Evolutionary conservation across 352 stramenopile genomes (phyloP).

Genomic region (Globisporangium canariense): DNA sequence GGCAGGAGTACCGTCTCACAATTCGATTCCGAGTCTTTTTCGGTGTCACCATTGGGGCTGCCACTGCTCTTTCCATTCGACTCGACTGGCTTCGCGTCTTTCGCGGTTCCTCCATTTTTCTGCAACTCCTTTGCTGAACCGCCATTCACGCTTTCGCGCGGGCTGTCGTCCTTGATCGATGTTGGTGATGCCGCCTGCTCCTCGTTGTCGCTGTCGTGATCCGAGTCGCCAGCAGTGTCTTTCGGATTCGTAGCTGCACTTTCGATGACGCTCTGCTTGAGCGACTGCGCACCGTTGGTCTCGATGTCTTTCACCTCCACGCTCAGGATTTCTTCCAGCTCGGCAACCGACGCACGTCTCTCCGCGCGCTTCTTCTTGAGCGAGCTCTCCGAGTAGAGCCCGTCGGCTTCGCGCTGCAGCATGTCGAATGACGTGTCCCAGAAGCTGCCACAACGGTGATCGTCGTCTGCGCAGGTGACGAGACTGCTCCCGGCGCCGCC

Average conservation of each 20-base stretch:
- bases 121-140: neutral
- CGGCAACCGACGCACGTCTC: slow-evolving; percentile 44
- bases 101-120: neutral
- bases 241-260: slow-evolving; percentile 25
- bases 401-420: slow-evolving; percentile 57
- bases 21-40: slow-evolving; percentile 30
- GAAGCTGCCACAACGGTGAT: slow-evolving; percentile 57
- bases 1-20: slow-evolving; percentile 33
- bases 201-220: slow-evolving; percentile 23
- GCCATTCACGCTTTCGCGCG: slow-evolving; percentile 19
- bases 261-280: slow-evolving; percentile 65
- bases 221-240: slow-evolving; percentile 23
- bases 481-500: slow-evolving; percentile 58
- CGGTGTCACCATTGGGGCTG: slow-evolving; percentile 17
- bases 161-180: slow-evolving; percentile 10
- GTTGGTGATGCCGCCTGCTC: slow-evolving; percentile 9
- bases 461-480: slow-evolving; percentile 37
- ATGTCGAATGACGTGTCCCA: slow-evolving; percentile 71
- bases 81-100: slow-evolving; percentile 17
- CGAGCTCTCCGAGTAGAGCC: slow-evolving; percentile 34
- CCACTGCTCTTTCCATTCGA: neutral
- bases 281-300: slow-evolving; percentile 57
- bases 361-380: slow-evolving; percentile 36
- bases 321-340: slow-evolving; percentile 76
- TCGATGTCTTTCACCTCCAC: slow-evolving; percentile 75